These are phyloP conservation scores for Microsporum audouinii DNA, from an alignment of 2,329 filamentous ascomycete species.

Conservation along the genomic window DNA sequence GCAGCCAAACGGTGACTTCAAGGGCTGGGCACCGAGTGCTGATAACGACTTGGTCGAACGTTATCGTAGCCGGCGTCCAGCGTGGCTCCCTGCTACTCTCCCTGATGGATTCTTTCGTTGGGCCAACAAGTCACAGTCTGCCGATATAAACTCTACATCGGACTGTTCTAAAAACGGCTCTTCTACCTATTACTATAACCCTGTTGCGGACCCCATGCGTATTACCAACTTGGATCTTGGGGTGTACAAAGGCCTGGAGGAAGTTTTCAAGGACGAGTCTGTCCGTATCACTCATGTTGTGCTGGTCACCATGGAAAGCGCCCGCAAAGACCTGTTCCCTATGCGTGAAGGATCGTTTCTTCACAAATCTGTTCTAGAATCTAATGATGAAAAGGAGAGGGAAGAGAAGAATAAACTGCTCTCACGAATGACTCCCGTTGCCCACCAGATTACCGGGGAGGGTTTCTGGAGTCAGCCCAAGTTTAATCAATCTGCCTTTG, in stretches of 20 bases:
- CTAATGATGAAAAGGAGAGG: constrained; percentile 14
- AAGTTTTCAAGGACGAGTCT: constrained; percentile 17
- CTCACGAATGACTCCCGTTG: constrained; percentile 20
- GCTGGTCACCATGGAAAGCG: constrained; percentile 24
- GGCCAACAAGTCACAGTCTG: constrained; percentile 6
- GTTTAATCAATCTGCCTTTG: constrained; percentile 6
- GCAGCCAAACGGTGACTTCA: constrained; percentile 19
- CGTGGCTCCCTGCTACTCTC: constrained; percentile 19
- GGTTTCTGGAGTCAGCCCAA: constrained; percentile 10
- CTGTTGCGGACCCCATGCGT: constrained; percentile 21
- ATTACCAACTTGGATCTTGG: constrained; percentile 24
- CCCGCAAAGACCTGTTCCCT: constrained; percentile 25
- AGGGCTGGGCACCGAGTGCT: constrained; percentile 22
- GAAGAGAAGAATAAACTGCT: constrained; percentile 17
- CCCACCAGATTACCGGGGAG: constrained; percentile 23
- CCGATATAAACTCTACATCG: constrained; percentile 1
- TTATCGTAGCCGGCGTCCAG: constrained; percentile 11
- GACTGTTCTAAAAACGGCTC: background rate
- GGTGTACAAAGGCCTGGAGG: constrained; percentile 18
- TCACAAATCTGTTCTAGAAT: constrained; percentile 19
- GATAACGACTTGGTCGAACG: constrained; percentile 9
- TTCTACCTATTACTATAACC: constrained; percentile 18
- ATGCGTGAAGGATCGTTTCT: constrained; percentile 21
- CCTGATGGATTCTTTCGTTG: constrained; percentile 22
- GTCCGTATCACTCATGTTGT: constrained; percentile 24